Conservation (phyloP, 2,329 filamentous ascomycete species). For the Verruconis gallopava region DNA sequence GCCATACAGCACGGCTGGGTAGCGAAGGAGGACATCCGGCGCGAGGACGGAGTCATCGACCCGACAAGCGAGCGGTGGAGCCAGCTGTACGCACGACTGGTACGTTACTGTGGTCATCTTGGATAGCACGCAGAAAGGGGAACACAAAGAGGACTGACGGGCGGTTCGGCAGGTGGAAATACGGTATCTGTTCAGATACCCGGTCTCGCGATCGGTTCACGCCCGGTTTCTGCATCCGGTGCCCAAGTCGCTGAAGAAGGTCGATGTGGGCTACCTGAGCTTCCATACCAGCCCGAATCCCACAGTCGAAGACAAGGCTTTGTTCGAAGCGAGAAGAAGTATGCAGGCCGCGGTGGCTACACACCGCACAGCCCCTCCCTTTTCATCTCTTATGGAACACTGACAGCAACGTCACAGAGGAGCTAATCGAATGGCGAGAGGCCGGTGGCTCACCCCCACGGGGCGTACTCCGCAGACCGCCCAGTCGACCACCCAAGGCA, state of each 20-base stretch:
- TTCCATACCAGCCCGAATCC: constrained; percentile 11
- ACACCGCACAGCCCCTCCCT: no score
- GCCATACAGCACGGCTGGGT: constrained; percentile 11
- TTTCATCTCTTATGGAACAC: no score
- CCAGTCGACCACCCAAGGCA: constrained; percentile 4
- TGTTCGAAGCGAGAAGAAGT: constrained; percentile 10
- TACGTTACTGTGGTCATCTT: not conserved
- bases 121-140: not conserved
- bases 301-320: constrained; percentile 7
- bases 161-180: constrained; percentile 10
- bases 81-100: constrained; percentile 8
- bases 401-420: constrained; percentile 3
- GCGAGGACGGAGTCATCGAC: constrained; percentile 7
- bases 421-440: constrained; percentile 10
- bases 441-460: constrained; percentile 7
- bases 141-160: not conserved
- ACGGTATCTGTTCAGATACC: constrained; percentile 11
- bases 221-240: constrained; percentile 9
- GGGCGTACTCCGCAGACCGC: constrained; percentile 2
- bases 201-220: constrained; percentile 10
- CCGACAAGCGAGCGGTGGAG: constrained; percentile 7
- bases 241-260: constrained; percentile 8
- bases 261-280: constrained; percentile 10
- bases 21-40: constrained; percentile 4
- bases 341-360: not conserved